Evolutionary conservation across 371 early-diverging fungal genomes (phyloP).

Genomic region (Syncephalastrum contaminatum): DNA sequence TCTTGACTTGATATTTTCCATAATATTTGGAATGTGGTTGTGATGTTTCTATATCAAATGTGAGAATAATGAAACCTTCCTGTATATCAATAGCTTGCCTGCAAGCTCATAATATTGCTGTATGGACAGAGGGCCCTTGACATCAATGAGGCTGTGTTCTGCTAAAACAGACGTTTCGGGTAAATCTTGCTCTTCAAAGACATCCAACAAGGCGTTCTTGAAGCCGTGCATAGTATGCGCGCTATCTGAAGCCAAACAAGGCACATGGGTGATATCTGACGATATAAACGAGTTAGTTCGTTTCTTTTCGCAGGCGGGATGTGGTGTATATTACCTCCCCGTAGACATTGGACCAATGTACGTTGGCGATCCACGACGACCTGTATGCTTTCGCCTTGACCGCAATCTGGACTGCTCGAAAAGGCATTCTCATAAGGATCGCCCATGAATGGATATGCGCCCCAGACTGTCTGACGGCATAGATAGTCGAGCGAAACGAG

Average conservation of each 20-base stretch:
- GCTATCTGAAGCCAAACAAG: slow-evolving; percentile 9
- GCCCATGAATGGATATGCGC: slow-evolving; percentile 56
- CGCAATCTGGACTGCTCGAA: slow-evolving; percentile 24
- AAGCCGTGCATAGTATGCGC: slow-evolving; percentile 34
- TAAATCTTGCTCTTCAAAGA: slow-evolving; percentile 30
- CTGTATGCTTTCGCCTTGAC: slow-evolving; percentile 50
- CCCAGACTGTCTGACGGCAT: slow-evolving; percentile 50
- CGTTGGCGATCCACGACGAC: slow-evolving; percentile 48
- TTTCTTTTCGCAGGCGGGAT: slow-evolving; percentile 12
- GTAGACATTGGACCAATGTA: slow-evolving; percentile 38
- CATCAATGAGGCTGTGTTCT: slow-evolving; percentile 25
- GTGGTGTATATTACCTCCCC: slow-evolving; percentile 38
- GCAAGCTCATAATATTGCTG: slow-evolving; percentile 48
- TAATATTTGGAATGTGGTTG: slow-evolving; percentile 56
- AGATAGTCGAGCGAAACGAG: slow-evolving; percentile 29
- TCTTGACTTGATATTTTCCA: slow-evolving; percentile 64
- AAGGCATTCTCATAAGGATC: slow-evolving; percentile 30
- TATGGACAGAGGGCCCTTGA: slow-evolving; percentile 45
- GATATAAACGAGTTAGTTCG: neutral
- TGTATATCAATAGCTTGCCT: slow-evolving; percentile 19
- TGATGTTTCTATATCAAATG: slow-evolving; percentile 35
- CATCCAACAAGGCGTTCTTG: slow-evolving; percentile 36
- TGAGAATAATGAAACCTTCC: neutral
- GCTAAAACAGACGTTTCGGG: too few species aligned
- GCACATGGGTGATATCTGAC: slow-evolving; percentile 17